Conservation (phyloP, 305 asterid species). For the Fraxinus velutina region DNA sequence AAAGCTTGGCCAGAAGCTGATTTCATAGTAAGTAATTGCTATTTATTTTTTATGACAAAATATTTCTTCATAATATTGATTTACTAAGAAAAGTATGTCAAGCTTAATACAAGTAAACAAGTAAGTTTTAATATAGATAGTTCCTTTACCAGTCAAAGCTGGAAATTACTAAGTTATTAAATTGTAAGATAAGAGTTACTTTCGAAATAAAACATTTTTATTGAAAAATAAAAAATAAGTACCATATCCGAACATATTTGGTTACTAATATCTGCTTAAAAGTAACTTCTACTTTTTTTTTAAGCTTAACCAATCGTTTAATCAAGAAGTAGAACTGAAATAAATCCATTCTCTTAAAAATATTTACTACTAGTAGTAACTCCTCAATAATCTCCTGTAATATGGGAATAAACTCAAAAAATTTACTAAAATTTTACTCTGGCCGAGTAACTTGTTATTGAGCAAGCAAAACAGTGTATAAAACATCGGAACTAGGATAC, state of each 20-base stretch:
- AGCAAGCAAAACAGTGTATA: not conserved
- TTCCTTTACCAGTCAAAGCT: not conserved
- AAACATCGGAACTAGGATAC: not conserved
- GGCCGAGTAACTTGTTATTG: not conserved
- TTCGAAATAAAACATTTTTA: not conserved
- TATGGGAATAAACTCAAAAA: not conserved
- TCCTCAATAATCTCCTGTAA: not conserved
- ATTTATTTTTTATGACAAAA: not conserved
- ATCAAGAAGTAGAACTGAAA: not conserved
- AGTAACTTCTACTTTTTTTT: not conserved
- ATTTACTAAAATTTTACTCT: not conserved
- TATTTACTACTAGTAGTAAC: not conserved
- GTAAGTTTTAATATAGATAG: not conserved
- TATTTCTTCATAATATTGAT: not conserved
- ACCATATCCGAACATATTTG: not conserved
- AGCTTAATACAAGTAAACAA: not conserved
- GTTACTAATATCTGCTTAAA: not conserved
- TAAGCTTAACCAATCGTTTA: not conserved
- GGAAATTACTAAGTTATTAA: not conserved
- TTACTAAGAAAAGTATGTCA: not conserved
- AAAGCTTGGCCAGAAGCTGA: slow-evolving; percentile 97
- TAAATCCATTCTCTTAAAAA: not conserved
- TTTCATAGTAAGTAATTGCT: slow-evolving; percentile 49
- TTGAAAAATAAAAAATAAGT: not conserved
- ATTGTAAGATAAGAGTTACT: not conserved